Evolutionary conservation across 2,329 filamentous ascomycete genomes (phyloP).

Genomic region (Ophiostoma novo-ulmi): DNA sequence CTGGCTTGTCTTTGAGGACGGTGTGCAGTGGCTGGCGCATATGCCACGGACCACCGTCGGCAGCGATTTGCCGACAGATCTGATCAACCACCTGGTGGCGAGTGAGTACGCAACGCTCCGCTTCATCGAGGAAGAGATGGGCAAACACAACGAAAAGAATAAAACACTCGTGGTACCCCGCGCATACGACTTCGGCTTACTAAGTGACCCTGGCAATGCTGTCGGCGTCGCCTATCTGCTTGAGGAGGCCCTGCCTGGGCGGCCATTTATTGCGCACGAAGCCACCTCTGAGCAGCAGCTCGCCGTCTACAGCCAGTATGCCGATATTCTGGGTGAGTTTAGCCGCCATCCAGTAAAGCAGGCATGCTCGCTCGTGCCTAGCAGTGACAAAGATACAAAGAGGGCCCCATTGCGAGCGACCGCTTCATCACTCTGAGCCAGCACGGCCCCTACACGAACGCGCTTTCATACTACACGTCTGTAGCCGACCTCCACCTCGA

Average conservation of each 20-base stretch:
- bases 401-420: neutral
- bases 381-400: neutral
- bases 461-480: neutral
- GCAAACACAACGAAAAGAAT: neutral
- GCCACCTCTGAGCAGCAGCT: conserved; percentile 16
- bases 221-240: conserved; percentile 21
- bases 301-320: conserved; percentile 19
- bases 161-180: neutral
- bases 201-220: neutral
- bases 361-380: conserved; percentile 6
- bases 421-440: conserved; percentile 12
- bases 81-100: conserved; percentile 6
- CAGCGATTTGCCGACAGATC: neutral
- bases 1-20: neutral
- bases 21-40: neutral
- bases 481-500: neutral
- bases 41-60: neutral
- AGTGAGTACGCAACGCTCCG: conserved; percentile 23
- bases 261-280: neutral
- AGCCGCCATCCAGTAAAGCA: neutral
- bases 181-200: conserved; percentile 8
- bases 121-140: neutral
- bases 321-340: conserved; percentile 14
- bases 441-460: neutral
- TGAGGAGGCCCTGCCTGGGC: conserved; percentile 21